These are phyloP conservation scores for Saksenaea vasiformis DNA, from an alignment of 371 early-diverging fungal genomes.

Conservation along the genomic window DNA sequence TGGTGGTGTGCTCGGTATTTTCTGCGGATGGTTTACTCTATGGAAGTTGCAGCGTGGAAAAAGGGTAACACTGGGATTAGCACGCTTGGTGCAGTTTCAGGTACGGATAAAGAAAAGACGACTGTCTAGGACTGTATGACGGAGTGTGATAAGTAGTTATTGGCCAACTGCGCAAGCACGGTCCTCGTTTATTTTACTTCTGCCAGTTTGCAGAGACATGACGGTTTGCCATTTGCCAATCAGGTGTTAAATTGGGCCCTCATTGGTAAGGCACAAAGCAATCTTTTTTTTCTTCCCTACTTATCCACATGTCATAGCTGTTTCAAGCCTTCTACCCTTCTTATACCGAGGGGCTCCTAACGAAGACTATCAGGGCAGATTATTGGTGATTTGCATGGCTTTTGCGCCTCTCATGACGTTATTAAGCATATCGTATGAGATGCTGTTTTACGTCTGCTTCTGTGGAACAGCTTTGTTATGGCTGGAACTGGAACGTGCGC, in stretches of 20 bases:
- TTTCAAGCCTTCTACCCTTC: conserved; percentile 66
- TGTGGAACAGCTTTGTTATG: conserved; percentile 75
- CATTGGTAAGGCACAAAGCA: conserved; percentile 44
- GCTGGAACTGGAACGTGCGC: conserved; percentile 75
- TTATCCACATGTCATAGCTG: conserved; percentile 28
- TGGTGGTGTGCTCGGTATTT: conserved; percentile 7
- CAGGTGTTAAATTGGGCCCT: conserved; percentile 71
- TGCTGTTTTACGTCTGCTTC: conserved; percentile 85
- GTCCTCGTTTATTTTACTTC: conserved; percentile 56
- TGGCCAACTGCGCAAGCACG: conserved; percentile 33
- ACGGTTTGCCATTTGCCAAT: conserved; percentile 73
- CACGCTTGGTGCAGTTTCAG: conserved; percentile 1
- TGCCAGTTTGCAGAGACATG: conserved; percentile 47
- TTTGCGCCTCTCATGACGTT: conserved; percentile 88
- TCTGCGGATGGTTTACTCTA: not conserved
- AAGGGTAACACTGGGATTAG: not conserved
- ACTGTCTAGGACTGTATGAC: not conserved
- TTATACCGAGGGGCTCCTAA: conserved; percentile 58
- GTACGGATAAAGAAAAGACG: not conserved
- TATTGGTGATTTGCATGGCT: conserved; percentile 79
- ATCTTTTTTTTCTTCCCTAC: not conserved
- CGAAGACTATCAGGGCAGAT: conserved; percentile 78
- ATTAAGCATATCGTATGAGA: conserved; percentile 88
- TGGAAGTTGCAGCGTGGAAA: not conserved
- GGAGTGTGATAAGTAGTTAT: conserved; percentile 23